Base-by-base conservation (phyloP, 768 basidiomycete genomes). In the Leucosporidium scottii region DNA sequence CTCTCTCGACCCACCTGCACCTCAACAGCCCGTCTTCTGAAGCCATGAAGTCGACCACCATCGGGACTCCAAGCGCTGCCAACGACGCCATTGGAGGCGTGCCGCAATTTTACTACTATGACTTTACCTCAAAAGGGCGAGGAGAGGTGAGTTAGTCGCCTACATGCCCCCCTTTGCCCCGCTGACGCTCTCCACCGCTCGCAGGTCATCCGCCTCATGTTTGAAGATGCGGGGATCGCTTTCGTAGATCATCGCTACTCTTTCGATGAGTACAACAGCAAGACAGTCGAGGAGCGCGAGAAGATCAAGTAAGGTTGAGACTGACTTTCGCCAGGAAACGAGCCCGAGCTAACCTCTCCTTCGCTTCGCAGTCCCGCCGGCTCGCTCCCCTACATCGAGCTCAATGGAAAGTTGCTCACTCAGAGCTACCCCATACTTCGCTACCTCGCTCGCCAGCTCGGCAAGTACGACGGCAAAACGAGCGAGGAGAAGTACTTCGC, bases 401-500 rank as follows among this genome's bases (percentile, higher is more conserved):
- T 64, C 36, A 21, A 28, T 1, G 63, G 54, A 20, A 56, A 57
- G 55, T 23, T 64, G 36, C 44, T 47, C 30, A 50, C 54, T 39
- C 63, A 64, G 25, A 28, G 54, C 25, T 64, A 64, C 54, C 63
- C 63, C 2, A 47, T 64, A 21, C 23, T 64, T 1, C 54, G 63
- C 27, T 44, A 36, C 47, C 18, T 34, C 6, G 49, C 63, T 3
- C 23, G 63, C 5, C 28, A 64, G 39, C 63, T 64, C 15, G 63
- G 63, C 13, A 39, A 53, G 36, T 64, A 64, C 54, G 54, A 64
- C 48, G 63, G 63, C 31, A 55, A 64, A 30, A 64, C 63, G 48
- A 27, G n/a, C 36, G 63, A 64, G 48, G 63, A 64, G 48, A 55
- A 44, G 47, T 58, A 56, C 36, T 64, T 47, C 50, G 63, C 44